Evolutionary conservation across 2,329 filamentous ascomycete species (phyloP), one percentile per base, ranked within the genome.

Genomic region (Fusarium austroafricanum): DNA sequence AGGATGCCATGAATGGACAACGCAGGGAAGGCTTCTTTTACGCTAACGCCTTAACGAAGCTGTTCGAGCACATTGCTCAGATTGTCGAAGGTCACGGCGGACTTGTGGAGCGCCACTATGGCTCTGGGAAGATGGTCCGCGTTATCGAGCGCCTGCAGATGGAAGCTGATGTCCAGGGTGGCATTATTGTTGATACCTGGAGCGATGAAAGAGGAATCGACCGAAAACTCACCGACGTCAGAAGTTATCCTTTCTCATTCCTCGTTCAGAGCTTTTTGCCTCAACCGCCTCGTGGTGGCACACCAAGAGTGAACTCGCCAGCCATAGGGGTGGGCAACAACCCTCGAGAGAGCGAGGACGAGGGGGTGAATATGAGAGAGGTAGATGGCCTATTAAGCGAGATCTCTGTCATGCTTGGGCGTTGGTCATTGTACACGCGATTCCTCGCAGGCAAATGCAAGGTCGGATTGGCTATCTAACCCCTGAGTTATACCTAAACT

Each of bases 1-100:
- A 92, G 77, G 88, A 92, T 38, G 88, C 84, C 14, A 82, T 87
- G 7, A 86, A 85, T 3, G 76, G 70, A 29, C 78, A 74, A 60
- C 76, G 76, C 20, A 91, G 88, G 73, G 94, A 97, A 63, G 90
- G 90, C 6, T 92, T 94, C 81, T 97, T 97, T 82, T 98, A 97
- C 77, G 94, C 92, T 40, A 95, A 92, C 78, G 91, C 93, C 3
- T 82, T 99, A 66, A 97, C 94, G 6, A 94, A 93, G 76, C 81
- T 99, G 45, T 99, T 99, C 76, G 95, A 98, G 79, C 95, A 99
- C 79, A 97, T 99, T 77, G 95, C 96, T 3, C 93, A 97, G 76
- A 97, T 99, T 68, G 90, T 99, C 21, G 95, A 98, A 74, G 90
- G 92, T 2, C 96, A 99, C 76, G 93, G 95, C 31, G 89, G 89